A percentile compares a stretch with the other conserved stretches of the same genome.
Conservation (phyloP, 2,329 filamentous ascomycete species). For the Orbilia quercus region DNA sequence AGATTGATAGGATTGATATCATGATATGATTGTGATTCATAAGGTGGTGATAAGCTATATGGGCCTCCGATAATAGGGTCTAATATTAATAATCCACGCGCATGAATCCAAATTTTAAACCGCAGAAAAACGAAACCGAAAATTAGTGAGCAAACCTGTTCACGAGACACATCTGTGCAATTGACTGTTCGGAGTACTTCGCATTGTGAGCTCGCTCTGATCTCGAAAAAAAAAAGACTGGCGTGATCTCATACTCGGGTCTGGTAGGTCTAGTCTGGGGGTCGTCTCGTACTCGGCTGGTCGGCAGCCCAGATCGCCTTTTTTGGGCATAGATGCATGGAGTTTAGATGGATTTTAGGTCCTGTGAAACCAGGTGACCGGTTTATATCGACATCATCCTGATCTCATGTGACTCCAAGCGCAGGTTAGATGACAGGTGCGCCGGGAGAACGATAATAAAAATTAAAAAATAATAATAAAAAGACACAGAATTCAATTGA, state of each 20-base stretch:
- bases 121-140: background rate
- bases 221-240: too few relatives aligned
- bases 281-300: conserved; percentile 7
- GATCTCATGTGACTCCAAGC: conserved; percentile 55
- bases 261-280: too few relatives aligned
- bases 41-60: conserved; percentile 43
- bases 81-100: conserved; percentile 32
- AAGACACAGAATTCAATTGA: too few relatives aligned
- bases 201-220: too few relatives aligned
- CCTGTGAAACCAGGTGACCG: conserved; percentile 52
- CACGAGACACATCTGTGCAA: conserved; percentile 11
- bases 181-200: too few relatives aligned
- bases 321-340: conserved; percentile 29
- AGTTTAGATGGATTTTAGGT: conserved; percentile 1
- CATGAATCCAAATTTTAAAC: conserved; percentile 40
- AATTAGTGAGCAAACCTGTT: conserved; percentile 4
- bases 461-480: too few relatives aligned
- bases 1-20: conserved; percentile 23
- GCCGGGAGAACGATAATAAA: conserved; percentile 22
- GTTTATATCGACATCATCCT: conserved; percentile 56
- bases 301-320: conserved; percentile 34
- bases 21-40: conserved; percentile 39
- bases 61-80: background rate
- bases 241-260: too few relatives aligned
- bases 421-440: conserved; percentile 47